phyloP scores from a whole-genome alignment of 139 green algal species.

The Monoraphidium neglectum region DNA sequence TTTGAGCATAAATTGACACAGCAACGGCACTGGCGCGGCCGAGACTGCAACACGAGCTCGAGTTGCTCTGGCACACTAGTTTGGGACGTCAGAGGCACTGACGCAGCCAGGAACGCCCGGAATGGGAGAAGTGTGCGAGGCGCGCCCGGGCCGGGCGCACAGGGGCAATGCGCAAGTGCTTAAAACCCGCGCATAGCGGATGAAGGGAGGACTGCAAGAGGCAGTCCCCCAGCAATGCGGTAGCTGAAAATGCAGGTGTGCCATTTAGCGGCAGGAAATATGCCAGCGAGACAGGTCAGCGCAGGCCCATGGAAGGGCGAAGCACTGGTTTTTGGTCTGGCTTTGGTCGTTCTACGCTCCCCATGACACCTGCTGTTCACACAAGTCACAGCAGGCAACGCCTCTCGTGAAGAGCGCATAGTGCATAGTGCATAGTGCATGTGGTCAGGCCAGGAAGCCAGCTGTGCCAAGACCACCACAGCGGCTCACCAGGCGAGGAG shows the following conservation, averaged over 20 bases:
- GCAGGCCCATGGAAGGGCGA: conserved; percentile 10
- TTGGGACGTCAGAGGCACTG: no score
- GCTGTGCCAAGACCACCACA: background rate
- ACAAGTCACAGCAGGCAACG: conserved; percentile 30
- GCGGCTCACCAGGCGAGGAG: no score
- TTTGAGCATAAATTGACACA: conserved; percentile 34
- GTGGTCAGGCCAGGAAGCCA: background rate
- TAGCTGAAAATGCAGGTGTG: no score
- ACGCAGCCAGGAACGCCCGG: no score
- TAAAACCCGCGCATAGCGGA: no score
- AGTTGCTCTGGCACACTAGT: conserved; percentile 23
- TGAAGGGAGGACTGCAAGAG: no score
- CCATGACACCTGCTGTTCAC: conserved; percentile 31
- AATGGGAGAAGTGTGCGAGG: no score
- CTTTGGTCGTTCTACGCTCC: conserved; percentile 22
- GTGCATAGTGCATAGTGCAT: background rate
- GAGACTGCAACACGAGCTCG: conserved; percentile 33
- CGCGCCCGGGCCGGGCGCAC: no score
- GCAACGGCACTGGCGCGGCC: background rate
- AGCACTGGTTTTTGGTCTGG: conserved; percentile 36
- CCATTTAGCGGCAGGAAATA: no score
- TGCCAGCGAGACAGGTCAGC: conserved; percentile 41
- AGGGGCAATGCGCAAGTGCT: no score
- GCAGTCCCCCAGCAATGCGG: no score
- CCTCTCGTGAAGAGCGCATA: conserved; percentile 27